phyloP scores from a whole-genome alignment of 306 rosid species.

The Cicer cuneatum region DNA sequence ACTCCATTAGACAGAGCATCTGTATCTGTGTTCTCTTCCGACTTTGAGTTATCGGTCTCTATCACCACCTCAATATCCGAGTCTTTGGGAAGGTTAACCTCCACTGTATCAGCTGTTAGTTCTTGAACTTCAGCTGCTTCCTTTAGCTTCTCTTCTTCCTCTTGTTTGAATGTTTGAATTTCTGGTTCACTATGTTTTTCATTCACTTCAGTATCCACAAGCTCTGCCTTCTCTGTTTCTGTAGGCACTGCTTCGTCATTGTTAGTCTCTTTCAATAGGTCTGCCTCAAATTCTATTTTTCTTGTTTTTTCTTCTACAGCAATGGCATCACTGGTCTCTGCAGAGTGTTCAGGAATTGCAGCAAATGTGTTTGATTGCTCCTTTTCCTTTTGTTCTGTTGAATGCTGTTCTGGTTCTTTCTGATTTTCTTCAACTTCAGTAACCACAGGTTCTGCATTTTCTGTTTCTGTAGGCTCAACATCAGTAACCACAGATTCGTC shows the following conservation, averaged over 20 bases:
- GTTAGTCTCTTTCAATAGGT: constrained; percentile 31
- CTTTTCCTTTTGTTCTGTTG: constrained; percentile 37
- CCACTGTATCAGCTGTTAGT: constrained; percentile 27
- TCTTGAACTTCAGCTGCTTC: constrained; percentile 36
- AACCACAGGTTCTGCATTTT: constrained; percentile 40
- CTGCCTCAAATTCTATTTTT: constrained; percentile 42
- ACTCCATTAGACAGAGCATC: constrained; percentile 34
- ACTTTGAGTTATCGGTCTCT: constrained; percentile 38
- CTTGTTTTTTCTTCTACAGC: constrained; percentile 40
- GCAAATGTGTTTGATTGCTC: constrained; percentile 25
- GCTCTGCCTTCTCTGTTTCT: constrained; percentile 46
- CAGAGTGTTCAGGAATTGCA: constrained; percentile 17
- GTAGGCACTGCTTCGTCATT: constrained; percentile 2
- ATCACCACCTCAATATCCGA: constrained; percentile 38
- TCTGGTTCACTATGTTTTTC: constrained; percentile 47
- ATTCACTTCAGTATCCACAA: constrained; percentile 44
- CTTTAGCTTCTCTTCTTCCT: constrained; percentile 39
- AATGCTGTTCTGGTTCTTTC: constrained; percentile 43
- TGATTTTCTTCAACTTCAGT: constrained; percentile 49
- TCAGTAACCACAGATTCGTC: background rate
- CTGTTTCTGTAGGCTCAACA: constrained; percentile 34
- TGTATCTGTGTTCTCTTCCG: constrained; percentile 41
- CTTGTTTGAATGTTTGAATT: constrained; percentile 36
- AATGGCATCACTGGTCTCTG: constrained; percentile 31
- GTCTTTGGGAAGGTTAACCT: constrained; percentile 22